A percentile compares a stretch with the other conserved stretches of the same genome.
These are phyloP conservation scores for Cydonia oblonga DNA, from an alignment of 331 rosid genomes.

Conservation along the genomic window DNA sequence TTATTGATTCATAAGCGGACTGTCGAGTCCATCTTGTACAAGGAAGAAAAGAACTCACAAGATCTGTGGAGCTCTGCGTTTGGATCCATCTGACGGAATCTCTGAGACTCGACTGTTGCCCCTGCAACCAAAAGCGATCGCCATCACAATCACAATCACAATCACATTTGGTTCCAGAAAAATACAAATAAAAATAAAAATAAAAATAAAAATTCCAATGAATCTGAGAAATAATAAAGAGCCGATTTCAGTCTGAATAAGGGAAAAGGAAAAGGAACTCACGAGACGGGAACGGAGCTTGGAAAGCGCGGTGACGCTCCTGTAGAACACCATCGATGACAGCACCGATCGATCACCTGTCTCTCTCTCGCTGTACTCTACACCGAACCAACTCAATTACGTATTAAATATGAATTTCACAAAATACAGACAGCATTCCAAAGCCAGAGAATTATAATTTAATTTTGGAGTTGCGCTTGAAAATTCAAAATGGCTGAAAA, in stretches of 20 bases:
- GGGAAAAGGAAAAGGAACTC: conserved; percentile 11
- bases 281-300: conserved; percentile 78
- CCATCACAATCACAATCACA: background rate
- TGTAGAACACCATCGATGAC: conserved; percentile 61
- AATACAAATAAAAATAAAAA: too few relatives aligned
- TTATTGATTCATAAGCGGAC: too few relatives aligned
- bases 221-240: background rate
- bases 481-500: background rate
- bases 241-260: background rate
- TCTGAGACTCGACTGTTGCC: conserved; percentile 56
- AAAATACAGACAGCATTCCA: too few relatives aligned
- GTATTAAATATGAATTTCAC: background rate
- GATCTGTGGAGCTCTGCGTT: conserved; percentile 48
- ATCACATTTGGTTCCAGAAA: background rate
- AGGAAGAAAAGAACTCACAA: conserved; percentile 24
- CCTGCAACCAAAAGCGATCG: too few relatives aligned
- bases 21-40: too few relatives aligned
- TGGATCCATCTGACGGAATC: conserved; percentile 85
- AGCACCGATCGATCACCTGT: background rate
- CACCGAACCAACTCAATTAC: background rate
- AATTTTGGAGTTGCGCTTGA: too few relatives aligned
- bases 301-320: conserved; percentile 59
- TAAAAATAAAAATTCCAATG: background rate
- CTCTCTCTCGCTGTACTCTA: background rate
- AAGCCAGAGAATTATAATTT: background rate